Conservation (phyloP, 164 flowering plant species). For the Hamamelis virginiana region DNA sequence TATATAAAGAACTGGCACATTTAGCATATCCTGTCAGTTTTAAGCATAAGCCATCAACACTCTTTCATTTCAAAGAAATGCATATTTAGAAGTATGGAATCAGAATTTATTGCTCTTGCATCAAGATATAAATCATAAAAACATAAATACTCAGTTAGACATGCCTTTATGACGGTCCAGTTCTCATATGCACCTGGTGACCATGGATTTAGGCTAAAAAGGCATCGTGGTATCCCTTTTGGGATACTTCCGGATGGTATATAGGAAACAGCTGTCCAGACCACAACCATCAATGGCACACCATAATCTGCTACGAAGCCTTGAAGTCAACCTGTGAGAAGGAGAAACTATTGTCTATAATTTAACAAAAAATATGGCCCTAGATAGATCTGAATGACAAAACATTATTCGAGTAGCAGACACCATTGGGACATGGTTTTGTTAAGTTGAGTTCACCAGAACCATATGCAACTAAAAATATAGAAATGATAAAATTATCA, state of each 20-base stretch:
- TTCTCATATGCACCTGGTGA: conserved; percentile 96
- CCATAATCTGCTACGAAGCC: conserved; percentile 95
- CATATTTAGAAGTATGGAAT: no score
- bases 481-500: no score
- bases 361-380: no score
- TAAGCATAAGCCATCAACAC: neutral
- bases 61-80: no score
- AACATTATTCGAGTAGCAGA: no score
- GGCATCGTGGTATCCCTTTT: conserved; percentile 86
- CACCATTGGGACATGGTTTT: no score
- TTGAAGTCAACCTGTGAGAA: conserved; percentile 72
- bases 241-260: conserved; percentile 77
- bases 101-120: no score
- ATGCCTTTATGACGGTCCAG: conserved; percentile 92
- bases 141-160: conserved; percentile 13
- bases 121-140: no score
- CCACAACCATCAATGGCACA: conserved; percentile 94
- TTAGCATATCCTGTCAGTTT: conserved; percentile 80
- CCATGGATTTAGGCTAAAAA: conserved; percentile 98
- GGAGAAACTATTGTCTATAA: neutral
- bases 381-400: no score
- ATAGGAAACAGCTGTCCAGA: conserved; percentile 90
- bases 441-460: no score
- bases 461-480: no score
- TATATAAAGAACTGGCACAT: conserved; percentile 86